Evolutionary conservation across 192 early-diverging fungal species (phyloP).

Genomic region (Coemansia furcata): DNA sequence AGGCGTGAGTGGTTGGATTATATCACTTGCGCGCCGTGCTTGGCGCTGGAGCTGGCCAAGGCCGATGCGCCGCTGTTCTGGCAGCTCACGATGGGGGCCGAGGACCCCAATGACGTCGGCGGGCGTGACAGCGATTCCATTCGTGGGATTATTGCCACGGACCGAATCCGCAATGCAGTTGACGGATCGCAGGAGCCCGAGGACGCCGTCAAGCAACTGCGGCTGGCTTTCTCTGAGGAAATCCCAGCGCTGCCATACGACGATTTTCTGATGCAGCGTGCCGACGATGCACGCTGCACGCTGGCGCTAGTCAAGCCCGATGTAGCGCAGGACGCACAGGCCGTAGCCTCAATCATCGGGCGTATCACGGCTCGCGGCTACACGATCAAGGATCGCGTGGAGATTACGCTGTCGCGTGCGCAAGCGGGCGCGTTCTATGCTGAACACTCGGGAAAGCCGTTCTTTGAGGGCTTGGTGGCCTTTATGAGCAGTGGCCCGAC

Average conservation of each 20-base stretch:
- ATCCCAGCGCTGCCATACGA: slow-evolving; percentile 41
- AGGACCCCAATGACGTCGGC: slow-evolving; percentile 30
- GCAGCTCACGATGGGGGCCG: slow-evolving; percentile 56
- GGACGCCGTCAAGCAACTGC: slow-evolving; percentile 51
- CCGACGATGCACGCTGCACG: slow-evolving; percentile 45
- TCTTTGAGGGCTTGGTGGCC: slow-evolving; percentile 44
- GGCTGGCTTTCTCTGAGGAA: slow-evolving; percentile 48
- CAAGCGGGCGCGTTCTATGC: slow-evolving; percentile 51
- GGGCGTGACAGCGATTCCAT: slow-evolving; percentile 51
- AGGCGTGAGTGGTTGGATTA: slow-evolving; percentile 44
- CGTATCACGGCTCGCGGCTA: slow-evolving; percentile 47
- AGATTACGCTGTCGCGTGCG: slow-evolving; percentile 32
- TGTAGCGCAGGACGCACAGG: slow-evolving; percentile 20
- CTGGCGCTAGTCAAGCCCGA: slow-evolving; percentile 61
- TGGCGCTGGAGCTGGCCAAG: slow-evolving; percentile 58
- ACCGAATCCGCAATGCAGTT: slow-evolving; percentile 56
- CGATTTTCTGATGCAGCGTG: slow-evolving; percentile 50
- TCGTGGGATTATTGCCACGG: slow-evolving; percentile 56
- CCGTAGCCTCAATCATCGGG: slow-evolving; percentile 35
- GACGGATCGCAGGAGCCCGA: slow-evolving; percentile 54
- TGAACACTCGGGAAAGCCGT: slow-evolving; percentile 36
- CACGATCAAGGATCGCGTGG: slow-evolving; percentile 40
- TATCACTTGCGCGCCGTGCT: slow-evolving; percentile 55
- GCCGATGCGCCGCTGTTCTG: slow-evolving; percentile 52
- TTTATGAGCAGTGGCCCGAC: slow-evolving; percentile 56